These are phyloP conservation scores for Aureobasidium subglaciale DNA, from an alignment of 2,329 filamentous ascomycete species.

Conservation along the genomic window DNA sequence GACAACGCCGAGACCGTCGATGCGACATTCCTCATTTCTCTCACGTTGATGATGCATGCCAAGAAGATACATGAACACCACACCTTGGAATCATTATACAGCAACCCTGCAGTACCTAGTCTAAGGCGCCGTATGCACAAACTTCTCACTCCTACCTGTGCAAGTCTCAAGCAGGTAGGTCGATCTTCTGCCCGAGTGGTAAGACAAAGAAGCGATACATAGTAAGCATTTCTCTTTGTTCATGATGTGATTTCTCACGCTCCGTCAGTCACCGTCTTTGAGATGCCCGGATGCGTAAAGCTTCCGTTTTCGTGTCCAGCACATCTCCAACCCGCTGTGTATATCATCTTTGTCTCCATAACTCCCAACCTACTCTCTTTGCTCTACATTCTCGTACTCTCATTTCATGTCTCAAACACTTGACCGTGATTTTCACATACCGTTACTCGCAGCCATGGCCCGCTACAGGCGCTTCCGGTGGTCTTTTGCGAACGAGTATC, in stretches of 20 bases:
- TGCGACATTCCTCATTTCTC: conserved; percentile 1
- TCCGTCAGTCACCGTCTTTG: background rate
- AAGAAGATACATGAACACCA: background rate
- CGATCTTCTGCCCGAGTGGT: background rate
- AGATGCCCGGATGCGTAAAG: conserved; percentile 2
- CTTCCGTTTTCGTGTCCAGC: conserved; percentile 6
- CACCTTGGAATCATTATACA: background rate
- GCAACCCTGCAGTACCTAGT: too few relatives aligned
- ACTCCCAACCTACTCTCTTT: background rate
- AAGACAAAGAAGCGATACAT: background rate
- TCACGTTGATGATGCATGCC: background rate
- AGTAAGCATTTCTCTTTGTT: background rate
- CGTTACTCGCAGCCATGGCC: background rate
- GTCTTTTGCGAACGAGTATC: background rate
- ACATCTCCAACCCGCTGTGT: background rate
- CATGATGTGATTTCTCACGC: background rate
- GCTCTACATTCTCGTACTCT: background rate
- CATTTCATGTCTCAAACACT: background rate
- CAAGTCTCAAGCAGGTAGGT: background rate
- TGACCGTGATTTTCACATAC: too few relatives aligned
- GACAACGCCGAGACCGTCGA: background rate
- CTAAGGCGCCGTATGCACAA: too few relatives aligned
- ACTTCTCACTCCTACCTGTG: too few relatives aligned
- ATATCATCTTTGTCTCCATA: conserved; percentile 14
- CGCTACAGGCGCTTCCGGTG: background rate